Evolutionary conservation across 805 yeast genomes (phyloP).

Genomic region (Torulaspora franciscae): DNA sequence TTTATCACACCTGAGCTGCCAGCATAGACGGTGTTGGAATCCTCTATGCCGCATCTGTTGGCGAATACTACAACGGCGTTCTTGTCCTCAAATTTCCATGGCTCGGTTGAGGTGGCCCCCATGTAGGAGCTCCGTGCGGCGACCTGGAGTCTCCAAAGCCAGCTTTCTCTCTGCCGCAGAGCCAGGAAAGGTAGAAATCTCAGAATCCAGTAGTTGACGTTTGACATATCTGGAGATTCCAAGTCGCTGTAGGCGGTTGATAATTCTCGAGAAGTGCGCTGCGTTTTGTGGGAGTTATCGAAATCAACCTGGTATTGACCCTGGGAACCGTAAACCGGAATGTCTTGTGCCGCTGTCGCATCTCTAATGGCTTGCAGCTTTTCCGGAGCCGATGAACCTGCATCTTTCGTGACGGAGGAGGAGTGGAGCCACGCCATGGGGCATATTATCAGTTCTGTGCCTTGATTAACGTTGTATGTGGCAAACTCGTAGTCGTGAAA

Average conservation of each 20-base stretch:
- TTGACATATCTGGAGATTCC: constrained; percentile 42
- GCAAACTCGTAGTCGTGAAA: constrained; percentile 72
- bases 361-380: constrained; percentile 11
- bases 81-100: constrained; percentile 28
- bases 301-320: constrained; percentile 23
- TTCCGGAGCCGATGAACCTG: constrained; percentile 13
- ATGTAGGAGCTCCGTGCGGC: constrained; percentile 17
- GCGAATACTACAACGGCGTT: constrained; percentile 47
- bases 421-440: constrained; percentile 86
- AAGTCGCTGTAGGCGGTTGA: constrained; percentile 26
- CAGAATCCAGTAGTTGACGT: constrained; percentile 68
- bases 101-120: constrained; percentile 20
- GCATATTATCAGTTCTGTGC: constrained; percentile 54
- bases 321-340: constrained; percentile 29
- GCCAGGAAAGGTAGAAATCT: constrained; percentile 61
- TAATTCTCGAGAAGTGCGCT: constrained; percentile 11
- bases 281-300: constrained; percentile 14
- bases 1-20: constrained; percentile 61
- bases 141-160: constrained; percentile 14
- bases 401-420: constrained; percentile 36
- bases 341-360: constrained; percentile 10
- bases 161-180: constrained; percentile 28
- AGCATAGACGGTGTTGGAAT: constrained; percentile 47
- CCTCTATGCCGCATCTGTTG: constrained; percentile 79
- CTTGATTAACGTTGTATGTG: constrained; percentile 42